Conservation (phyloP, 2,329 filamentous ascomycete genomes). For the Coccinonectria pachysandricola region DNA sequence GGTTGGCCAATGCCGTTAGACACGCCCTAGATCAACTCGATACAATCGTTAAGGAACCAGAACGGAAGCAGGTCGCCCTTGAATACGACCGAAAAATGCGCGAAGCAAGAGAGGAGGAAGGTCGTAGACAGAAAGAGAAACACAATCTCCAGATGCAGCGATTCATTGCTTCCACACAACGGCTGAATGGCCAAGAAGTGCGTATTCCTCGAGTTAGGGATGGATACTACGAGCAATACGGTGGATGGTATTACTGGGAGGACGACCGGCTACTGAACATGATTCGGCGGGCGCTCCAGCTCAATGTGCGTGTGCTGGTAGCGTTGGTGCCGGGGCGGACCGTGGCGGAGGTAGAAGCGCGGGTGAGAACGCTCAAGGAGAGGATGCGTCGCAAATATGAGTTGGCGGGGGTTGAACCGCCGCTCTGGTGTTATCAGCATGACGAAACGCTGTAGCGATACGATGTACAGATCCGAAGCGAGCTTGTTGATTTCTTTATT, state of each 20-base stretch:
- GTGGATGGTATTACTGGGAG: conserved; percentile 17
- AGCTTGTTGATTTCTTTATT: too few relatives aligned
- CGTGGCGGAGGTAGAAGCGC: conserved; percentile 9
- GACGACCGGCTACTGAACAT: conserved; percentile 16
- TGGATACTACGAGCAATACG: conserved; percentile 13
- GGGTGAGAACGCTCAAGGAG: conserved; percentile 12
- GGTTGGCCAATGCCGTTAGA: conserved; percentile 2
- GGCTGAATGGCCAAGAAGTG: conserved; percentile 1
- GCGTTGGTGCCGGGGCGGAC: conserved; percentile 9
- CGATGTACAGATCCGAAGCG: too few relatives aligned
- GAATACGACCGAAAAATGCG: conserved; percentile 4
- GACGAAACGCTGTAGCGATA: too few relatives aligned
- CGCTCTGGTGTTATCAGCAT: conserved; percentile 17
- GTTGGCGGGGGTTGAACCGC: conserved; percentile 8
- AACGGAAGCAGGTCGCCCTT: conserved; percentile 1
- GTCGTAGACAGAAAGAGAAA: conserved; percentile 2
- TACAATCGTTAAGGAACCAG: conserved; percentile 1
- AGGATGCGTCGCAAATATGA: conserved; percentile 12
- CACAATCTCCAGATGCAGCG: conserved; percentile 9
- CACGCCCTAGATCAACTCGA: conserved; percentile 6
- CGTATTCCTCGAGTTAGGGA: conserved; percentile 1
- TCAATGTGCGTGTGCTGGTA: conserved; percentile 6
- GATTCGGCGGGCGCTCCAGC: conserved; percentile 12
- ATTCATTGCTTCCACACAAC: conserved; percentile 8
- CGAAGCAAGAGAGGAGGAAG: conserved; percentile 1